These are phyloP conservation scores for Oxyria digyna DNA, from an alignment of 148 eudicot species.

Conservation along the genomic window DNA sequence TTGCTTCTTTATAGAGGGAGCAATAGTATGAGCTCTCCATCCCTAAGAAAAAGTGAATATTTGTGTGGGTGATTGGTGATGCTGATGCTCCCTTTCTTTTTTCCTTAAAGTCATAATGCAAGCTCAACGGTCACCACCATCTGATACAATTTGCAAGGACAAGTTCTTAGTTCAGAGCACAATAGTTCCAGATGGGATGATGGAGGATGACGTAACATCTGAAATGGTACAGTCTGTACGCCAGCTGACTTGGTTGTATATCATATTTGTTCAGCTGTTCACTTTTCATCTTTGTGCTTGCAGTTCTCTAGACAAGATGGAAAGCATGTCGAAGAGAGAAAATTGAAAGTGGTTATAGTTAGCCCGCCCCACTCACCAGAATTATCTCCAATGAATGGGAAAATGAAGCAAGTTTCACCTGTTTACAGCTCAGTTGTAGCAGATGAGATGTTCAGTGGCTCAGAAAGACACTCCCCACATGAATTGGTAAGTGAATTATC, in stretches of 20 bases:
- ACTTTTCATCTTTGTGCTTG: not conserved
- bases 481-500: not conserved
- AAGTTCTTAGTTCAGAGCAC: conserved; percentile 85
- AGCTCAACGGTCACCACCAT: conserved; percentile 51
- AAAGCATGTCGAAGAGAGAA: conserved; percentile 56
- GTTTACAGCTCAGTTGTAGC: not conserved
- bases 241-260: not conserved
- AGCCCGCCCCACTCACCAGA: conserved; percentile 53
- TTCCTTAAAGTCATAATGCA: conserved; percentile 74
- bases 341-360: conserved; percentile 64
- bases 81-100: not conserved
- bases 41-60: not conserved
- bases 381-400: conserved; percentile 40
- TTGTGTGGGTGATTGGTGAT: not conserved
- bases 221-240: conserved; percentile 32
- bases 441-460: not conserved
- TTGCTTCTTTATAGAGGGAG: not conserved
- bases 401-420: conserved; percentile 13
- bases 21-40: not conserved
- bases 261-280: not conserved
- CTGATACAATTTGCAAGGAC: conserved; percentile 81
- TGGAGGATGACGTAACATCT: conserved; percentile 62
- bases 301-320: conserved; percentile 57
- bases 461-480: not conserved
- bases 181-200: conserved; percentile 59